Evolutionary conservation across 2,329 filamentous ascomycete genomes (phyloP), one percentile per base, ranked within the genome.

Genomic region (Penicillium crustosum): DNA sequence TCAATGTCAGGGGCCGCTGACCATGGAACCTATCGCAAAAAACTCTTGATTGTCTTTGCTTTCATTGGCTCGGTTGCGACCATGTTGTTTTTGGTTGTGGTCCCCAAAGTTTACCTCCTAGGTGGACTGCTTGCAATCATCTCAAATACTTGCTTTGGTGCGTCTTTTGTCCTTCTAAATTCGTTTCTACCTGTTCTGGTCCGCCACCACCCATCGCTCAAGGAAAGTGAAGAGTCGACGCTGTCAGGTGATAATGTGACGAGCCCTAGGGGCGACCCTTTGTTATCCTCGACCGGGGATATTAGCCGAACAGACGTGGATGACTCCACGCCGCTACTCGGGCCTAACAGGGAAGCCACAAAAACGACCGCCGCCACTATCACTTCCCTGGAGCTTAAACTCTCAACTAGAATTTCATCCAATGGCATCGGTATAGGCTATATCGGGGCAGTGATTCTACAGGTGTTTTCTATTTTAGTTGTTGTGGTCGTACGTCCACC

Each of bases 1-100:
- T 96, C 92, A 70, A 96, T 99, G 81, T 96, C 92, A 70, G 94
- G 91, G 55, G 93, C 93, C 8, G 94, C 94, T 57, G 94, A 99
- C 73, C 93, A 97, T 75, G 94, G 94, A 61, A 89, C 85, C 66
- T 94, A 93, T 78, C 87, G 94, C 59, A 99, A 97, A 81, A 89
- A 87, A 53, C 83, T 99, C 21, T 81, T 99, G 21, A 80, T 97
- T 19, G 80, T 77, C n/a, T 97, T 97, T 73, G 94, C 89, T 31
- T 89, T 90, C 73, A 79, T 88, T 23, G 94, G 94, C 42, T 89
- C 92, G 65, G 76, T 89, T 45, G 84, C 89, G 29, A 95, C 93
- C 47, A 97, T 97, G 90, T 79, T 89, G 4, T 97, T 95, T 77
- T 83, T 99, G 49, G 87, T 89, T 27, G 82, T 97, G 53, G 83